Percentiles rank a stretch among this genome's conserved stretches.
Evolutionary conservation across 1,139 yeast genomes (phyloP).

Genomic region (Magnusiomyces ingens): DNA sequence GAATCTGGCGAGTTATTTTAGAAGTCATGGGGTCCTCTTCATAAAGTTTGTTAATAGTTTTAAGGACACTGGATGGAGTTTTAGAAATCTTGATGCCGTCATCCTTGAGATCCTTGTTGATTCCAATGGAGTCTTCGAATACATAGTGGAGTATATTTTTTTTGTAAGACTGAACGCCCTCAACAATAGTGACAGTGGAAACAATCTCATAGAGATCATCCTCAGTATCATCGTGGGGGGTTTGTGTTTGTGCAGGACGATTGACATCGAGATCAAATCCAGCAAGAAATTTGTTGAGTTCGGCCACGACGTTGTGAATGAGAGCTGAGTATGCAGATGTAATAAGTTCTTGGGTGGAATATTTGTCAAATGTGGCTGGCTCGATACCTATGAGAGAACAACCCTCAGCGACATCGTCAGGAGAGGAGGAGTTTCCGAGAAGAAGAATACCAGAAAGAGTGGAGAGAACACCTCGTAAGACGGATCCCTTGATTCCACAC

Average conservation of each 20-base stretch:
- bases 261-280: conserved; percentile 24
- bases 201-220: conserved; percentile 29
- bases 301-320: conserved; percentile 30
- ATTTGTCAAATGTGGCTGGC: conserved; percentile 25
- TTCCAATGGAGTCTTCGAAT: conserved; percentile 34
- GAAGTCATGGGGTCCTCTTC: conserved; percentile 1
- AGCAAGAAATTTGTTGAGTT: conserved; percentile 32
- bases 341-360: conserved; percentile 31
- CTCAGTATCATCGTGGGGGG: conserved; percentile 18
- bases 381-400: conserved; percentile 36
- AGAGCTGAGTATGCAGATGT: conserved; percentile 31
- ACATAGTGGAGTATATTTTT: conserved; percentile 29
- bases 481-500: conserved; percentile 32
- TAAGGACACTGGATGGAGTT: conserved; percentile 29
- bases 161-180: conserved; percentile 26
- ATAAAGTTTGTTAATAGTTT: conserved; percentile 22
- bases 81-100: conserved; percentile 34
- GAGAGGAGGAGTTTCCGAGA: conserved; percentile 30
- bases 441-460: conserved; percentile 36
- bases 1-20: conserved; percentile 9
- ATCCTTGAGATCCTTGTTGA: conserved; percentile 35
- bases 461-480: conserved; percentile 31
- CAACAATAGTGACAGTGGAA: conserved; percentile 35
- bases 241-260: conserved; percentile 14
- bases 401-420: conserved; percentile 35